phyloP scores from a whole-genome alignment of 345 rosid species.

The Eucalyptus sp. region DNA sequence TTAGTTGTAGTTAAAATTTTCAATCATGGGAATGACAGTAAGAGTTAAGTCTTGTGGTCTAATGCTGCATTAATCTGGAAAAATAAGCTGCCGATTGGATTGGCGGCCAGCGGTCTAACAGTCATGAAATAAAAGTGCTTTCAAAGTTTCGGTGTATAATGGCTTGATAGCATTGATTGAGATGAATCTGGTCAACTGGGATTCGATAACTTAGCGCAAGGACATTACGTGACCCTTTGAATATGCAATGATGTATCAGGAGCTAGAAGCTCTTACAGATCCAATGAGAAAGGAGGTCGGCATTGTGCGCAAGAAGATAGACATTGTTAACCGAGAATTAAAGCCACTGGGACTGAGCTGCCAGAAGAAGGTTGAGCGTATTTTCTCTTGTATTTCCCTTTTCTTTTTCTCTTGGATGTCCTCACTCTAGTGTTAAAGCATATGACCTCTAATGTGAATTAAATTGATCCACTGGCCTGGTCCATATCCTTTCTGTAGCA shows the following conservation, averaged over 20 bases:
- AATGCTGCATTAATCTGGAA: not conserved
- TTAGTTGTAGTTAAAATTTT: not conserved
- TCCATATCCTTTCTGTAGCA: not conserved
- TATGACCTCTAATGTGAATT: not conserved
- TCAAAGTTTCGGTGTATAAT: not conserved
- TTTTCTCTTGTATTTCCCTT: not conserved
- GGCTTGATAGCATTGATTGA: not conserved
- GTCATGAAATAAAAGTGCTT: not conserved
- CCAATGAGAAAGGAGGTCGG: constrained; percentile 60
- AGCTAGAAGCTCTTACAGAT: constrained; percentile 61
- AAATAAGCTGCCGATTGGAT: not conserved
- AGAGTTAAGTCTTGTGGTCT: not conserved
- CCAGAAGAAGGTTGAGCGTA: constrained; percentile 42
- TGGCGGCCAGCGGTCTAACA: not conserved
- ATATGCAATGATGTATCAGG: constrained; percentile 15
- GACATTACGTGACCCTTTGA: not conserved
- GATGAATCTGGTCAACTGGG: not conserved
- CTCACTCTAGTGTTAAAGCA: not conserved
- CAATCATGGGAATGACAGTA: not conserved
- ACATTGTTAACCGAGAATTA: constrained; percentile 29
- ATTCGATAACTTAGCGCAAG: not conserved
- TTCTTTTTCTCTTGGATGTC: not conserved
- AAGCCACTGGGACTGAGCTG: constrained; percentile 46
- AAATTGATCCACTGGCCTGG: not conserved
- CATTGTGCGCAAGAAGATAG: constrained; percentile 40